phyloP scores from a whole-genome alignment of 164 flowering plant genomes.

The Vitis vinifera region DNA sequence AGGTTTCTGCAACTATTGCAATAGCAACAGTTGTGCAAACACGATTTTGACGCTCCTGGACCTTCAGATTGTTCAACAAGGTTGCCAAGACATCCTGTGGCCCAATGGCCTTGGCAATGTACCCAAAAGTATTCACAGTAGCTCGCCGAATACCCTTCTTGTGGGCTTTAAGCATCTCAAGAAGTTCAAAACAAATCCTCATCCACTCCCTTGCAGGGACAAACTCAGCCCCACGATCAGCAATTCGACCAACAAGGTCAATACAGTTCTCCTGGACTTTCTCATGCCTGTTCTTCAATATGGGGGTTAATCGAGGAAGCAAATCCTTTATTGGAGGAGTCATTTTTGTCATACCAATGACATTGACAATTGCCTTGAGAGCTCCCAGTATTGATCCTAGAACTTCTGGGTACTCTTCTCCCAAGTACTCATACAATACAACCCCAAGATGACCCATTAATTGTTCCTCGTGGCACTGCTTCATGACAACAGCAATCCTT shows the following conservation, averaged over 20 bases:
- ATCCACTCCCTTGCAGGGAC: constrained; percentile 99
- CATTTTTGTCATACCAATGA: constrained; percentile 99
- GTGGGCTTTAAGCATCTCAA: constrained; percentile 99
- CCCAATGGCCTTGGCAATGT: constrained; percentile 97
- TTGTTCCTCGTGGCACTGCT: constrained; percentile 98
- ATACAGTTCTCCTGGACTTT: constrained; percentile 98
- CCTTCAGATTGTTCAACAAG: constrained; percentile 89
- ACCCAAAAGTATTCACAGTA: constrained; percentile 97
- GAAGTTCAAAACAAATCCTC: constrained; percentile 98
- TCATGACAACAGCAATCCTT: constrained; percentile 96
- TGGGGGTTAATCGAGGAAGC: constrained; percentile 94
- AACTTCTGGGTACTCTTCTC: constrained; percentile 98
- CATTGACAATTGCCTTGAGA: constrained; percentile 92
- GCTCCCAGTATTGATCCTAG: constrained; percentile 95
- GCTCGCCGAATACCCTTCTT: constrained; percentile 96
- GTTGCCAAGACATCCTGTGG: constrained; percentile 99
- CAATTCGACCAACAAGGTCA: constrained; percentile 97
- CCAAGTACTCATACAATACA: constrained; percentile 90
- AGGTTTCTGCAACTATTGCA: constrained; percentile 97
- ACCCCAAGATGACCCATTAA: constrained; percentile 99
- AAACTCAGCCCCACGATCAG: constrained; percentile 99
- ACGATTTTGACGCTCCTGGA: constrained; percentile 98
- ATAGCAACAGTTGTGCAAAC: constrained; percentile 99
- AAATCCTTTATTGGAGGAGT: constrained; percentile 97
- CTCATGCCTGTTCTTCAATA: constrained; percentile 95